Evolutionary conservation across 192 early-diverging fungal species (phyloP).

Genomic region (Coemansia sp.): DNA sequence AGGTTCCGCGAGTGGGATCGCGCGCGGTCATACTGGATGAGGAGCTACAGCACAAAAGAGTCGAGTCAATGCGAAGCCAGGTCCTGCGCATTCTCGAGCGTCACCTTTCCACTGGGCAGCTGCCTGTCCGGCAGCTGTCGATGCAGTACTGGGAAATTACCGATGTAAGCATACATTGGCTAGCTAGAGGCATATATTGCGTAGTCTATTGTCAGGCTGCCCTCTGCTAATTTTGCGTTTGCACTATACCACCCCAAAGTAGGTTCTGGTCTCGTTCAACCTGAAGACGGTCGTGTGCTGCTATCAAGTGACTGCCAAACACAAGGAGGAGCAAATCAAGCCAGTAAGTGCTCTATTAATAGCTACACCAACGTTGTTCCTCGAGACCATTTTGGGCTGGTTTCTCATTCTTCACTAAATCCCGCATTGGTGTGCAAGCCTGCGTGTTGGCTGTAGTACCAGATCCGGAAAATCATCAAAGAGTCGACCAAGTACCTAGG

Average conservation of each 20-base stretch:
- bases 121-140: conserved; percentile 43
- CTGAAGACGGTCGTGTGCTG: conserved; percentile 33
- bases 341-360: conserved; percentile 6
- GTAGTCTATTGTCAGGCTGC: too few relatives aligned
- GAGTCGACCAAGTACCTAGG: conserved; percentile 43
- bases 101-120: conserved; percentile 19
- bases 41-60: conserved; percentile 16
- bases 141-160: conserved; percentile 49
- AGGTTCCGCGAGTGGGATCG: conserved; percentile 20
- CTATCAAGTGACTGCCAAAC: conserved; percentile 34
- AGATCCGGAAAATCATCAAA: conserved; percentile 33
- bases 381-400: not conserved
- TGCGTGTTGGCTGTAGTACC: conserved; percentile 15
- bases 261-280: conserved; percentile 44
- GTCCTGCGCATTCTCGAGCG: conserved; percentile 43
- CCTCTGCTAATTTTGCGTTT: too few relatives aligned
- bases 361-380: not conserved
- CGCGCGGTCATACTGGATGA: conserved; percentile 25
- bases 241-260: too few relatives aligned
- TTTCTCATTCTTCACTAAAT: conserved; percentile 1
- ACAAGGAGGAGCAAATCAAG: conserved; percentile 5
- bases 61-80: conserved; percentile 25
- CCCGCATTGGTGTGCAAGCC: not conserved
- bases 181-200: too few relatives aligned
- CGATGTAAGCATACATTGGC: conserved; percentile 29